phyloP scores from a whole-genome alignment of 331 rosid species.

The Quercus lobata region DNA sequence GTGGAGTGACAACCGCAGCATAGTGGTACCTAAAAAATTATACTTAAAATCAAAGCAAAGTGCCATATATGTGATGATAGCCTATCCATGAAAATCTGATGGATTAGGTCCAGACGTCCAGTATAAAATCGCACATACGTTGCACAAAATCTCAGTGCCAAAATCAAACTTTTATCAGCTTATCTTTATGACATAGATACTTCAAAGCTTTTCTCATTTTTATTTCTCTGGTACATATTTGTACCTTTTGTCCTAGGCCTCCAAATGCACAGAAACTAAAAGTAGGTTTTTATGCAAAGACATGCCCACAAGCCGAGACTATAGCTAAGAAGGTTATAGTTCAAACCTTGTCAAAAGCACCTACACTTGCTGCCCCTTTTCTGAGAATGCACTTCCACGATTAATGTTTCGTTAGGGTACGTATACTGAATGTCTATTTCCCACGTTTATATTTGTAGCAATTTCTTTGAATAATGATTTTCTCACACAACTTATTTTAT shows the following conservation, averaged over 20 bases:
- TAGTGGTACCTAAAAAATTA: too few relatives aligned
- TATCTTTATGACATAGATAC: constrained; percentile 3
- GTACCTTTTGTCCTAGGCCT: not conserved
- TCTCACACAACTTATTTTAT: too few relatives aligned
- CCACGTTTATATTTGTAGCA: too few relatives aligned
- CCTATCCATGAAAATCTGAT: not conserved
- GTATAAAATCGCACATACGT: not conserved
- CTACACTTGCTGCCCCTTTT: constrained; percentile 29
- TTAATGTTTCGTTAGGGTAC: constrained; percentile 26
- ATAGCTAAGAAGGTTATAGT: constrained; percentile 10
- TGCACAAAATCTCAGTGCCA: not conserved
- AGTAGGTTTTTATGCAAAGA: constrained; percentile 23
- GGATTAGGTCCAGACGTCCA: not conserved
- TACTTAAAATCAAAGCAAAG: not conserved
- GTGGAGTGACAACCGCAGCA: accelerated
- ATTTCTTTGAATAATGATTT: too few relatives aligned
- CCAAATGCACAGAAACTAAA: constrained; percentile 17
- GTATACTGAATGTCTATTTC: not conserved
- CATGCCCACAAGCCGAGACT: constrained; percentile 31
- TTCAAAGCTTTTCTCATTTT: constrained; percentile 11
- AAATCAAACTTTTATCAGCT: not conserved
- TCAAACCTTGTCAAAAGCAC: constrained; percentile 18
- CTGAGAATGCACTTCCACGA: constrained; percentile 38
- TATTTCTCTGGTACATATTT: constrained; percentile 1
- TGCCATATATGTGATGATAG: not conserved